These are phyloP conservation scores for Tetrapisispora pingtungensis DNA, from an alignment of 805 yeast genomes.

Conservation along the genomic window DNA sequence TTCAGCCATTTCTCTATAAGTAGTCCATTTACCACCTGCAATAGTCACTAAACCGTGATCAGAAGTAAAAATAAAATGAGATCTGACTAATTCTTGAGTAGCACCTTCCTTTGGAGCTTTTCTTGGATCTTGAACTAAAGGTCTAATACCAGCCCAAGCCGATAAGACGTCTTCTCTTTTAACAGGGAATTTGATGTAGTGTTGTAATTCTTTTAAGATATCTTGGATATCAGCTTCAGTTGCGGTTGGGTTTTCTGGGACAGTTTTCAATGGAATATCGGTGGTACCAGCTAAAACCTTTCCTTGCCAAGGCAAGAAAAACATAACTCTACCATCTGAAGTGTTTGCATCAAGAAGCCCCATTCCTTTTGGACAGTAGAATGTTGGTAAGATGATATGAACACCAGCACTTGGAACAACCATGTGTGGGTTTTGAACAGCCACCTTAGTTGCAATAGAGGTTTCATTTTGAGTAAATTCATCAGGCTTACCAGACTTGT, in stretches of 20 bases:
- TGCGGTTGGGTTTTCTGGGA: conserved; percentile 72
- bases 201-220: conserved; percentile 77
- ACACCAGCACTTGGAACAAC: conserved; percentile 94
- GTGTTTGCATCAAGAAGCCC: conserved; percentile 90
- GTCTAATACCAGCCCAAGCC: conserved; percentile 97
- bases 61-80: conserved; percentile 68
- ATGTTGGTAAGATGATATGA: conserved; percentile 85
- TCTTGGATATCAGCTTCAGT: conserved; percentile 82
- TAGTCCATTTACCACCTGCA: conserved; percentile 98
- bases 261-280: conserved; percentile 68
- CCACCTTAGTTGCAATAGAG: conserved; percentile 25
- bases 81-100: conserved; percentile 86
- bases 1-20: conserved; percentile 95
- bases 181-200: conserved; percentile 81
- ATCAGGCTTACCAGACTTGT: conserved; percentile 56
- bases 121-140: conserved; percentile 78
- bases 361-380: conserved; percentile 76
- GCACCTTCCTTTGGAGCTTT: conserved; percentile 35
- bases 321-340: conserved; percentile 91
- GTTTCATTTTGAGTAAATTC: conserved; percentile 14
- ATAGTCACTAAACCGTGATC: conserved; percentile 74
- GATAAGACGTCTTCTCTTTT: conserved; percentile 82
- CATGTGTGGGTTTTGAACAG: conserved; percentile 48
- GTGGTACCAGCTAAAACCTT: conserved; percentile 95
- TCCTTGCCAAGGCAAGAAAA: conserved; percentile 97